Evolutionary conservation across 1,139 yeast species (phyloP).

Genomic region (Diutina ranongensis): DNA sequence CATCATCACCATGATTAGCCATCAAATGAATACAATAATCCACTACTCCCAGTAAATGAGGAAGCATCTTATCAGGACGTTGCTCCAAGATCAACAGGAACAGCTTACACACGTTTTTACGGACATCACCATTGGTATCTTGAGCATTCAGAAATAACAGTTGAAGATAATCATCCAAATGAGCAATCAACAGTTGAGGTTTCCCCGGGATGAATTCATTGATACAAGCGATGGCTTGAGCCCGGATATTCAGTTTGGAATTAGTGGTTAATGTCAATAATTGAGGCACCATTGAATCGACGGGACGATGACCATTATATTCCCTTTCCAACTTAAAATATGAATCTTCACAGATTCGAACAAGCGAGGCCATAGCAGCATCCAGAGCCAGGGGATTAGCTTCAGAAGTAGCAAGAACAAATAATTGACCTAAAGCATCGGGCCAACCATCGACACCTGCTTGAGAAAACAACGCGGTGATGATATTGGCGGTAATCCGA

Average conservation of each 20-base stretch:
- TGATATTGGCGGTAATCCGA: conserved; percentile 83
- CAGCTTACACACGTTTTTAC: conserved; percentile 68
- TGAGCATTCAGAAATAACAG: conserved; percentile 55
- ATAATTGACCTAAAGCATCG: conserved; percentile 51
- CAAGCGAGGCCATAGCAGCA: conserved; percentile 66
- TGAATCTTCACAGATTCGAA: conserved; percentile 84
- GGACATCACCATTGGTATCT: conserved; percentile 48
- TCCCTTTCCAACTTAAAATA: conserved; percentile 46
- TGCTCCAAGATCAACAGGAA: conserved; percentile 65
- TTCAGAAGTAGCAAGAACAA: conserved; percentile 36
- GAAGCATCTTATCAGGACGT: conserved; percentile 69
- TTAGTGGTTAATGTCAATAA: conserved; percentile 41
- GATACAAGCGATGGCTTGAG: conserved; percentile 60
- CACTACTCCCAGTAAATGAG: conserved; percentile 77
- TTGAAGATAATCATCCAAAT: conserved; percentile 50
- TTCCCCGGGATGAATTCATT: conserved; percentile 66
- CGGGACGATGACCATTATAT: conserved; percentile 55
- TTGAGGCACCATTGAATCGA: conserved; percentile 46
- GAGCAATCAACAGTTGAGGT: conserved; percentile 51
- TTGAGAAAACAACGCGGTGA: conserved; percentile 69
- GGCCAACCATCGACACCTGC: conserved; percentile 73
- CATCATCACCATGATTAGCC: conserved; percentile 32
- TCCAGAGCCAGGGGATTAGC: conserved; percentile 30
- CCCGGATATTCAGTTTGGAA: conserved; percentile 36
- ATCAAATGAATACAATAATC: conserved; percentile 77